These are phyloP conservation scores for Aspergillus sp. DNA, from an alignment of 2,329 filamentous ascomycete genomes.

Conservation along the genomic window DNA sequence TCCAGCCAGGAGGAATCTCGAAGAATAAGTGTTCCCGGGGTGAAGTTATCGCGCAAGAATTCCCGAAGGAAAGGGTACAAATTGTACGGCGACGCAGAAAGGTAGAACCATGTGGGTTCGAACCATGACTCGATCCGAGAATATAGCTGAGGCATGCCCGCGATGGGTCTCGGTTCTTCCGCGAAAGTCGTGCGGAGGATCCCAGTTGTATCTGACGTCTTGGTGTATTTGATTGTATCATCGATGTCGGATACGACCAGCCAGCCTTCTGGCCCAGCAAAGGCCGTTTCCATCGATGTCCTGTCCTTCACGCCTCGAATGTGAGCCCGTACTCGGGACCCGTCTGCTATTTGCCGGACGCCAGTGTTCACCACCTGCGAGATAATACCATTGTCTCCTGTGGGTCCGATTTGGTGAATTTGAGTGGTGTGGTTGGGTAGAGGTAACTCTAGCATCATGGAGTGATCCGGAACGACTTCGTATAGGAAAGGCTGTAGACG, in stretches of 20 bases:
- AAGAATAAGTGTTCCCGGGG: constrained; percentile 76
- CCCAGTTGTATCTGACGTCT: constrained; percentile 75
- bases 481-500: constrained; percentile 69
- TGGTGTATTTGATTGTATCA: constrained; percentile 90
- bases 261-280: constrained; percentile 78
- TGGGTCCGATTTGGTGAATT: constrained; percentile 64
- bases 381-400: constrained; percentile 70
- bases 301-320: constrained; percentile 25
- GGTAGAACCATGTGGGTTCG: constrained; percentile 81
- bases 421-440: constrained; percentile 47
- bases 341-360: constrained; percentile 45
- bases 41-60: constrained; percentile 72
- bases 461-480: constrained; percentile 68
- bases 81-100: constrained; percentile 92
- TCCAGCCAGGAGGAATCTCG: constrained; percentile 87
- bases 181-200: constrained; percentile 84
- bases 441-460: constrained; percentile 63
- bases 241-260: constrained; percentile 86
- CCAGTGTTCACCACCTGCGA: constrained; percentile 60
- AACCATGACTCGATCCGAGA: constrained; percentile 58
- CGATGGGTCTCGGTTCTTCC: constrained; percentile 67
- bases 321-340: constrained; percentile 46
- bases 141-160: constrained; percentile 86
- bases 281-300: constrained; percentile 69
- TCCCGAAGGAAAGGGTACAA: constrained; percentile 80